A percentile compares a stretch with the other conserved stretches of the same genome.
These are phyloP conservation scores for Neofusicoccum ribis DNA, from an alignment of 2,329 filamentous ascomycete species.

Conservation along the genomic window DNA sequence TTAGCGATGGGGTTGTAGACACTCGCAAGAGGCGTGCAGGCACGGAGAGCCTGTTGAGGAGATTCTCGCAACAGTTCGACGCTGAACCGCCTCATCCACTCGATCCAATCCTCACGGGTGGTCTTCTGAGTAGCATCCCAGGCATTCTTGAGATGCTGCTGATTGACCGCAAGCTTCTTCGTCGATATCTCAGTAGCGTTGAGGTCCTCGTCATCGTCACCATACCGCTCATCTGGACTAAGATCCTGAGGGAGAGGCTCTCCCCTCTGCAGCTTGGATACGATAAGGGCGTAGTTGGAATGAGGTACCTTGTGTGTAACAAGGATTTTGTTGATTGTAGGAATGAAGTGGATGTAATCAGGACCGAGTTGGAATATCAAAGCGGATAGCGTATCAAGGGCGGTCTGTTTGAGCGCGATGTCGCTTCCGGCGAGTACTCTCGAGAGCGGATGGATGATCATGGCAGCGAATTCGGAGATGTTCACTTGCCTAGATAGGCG, in stretches of 20 bases:
- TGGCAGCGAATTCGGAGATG: constrained; percentile 92
- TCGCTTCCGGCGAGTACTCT: constrained; percentile 77
- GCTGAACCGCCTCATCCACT: constrained; percentile 97
- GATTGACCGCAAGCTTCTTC: constrained; percentile 96
- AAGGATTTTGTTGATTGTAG: constrained; percentile 85
- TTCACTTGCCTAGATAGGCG: constrained; percentile 96
- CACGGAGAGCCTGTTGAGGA: constrained; percentile 89
- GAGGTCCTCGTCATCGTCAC: constrained; percentile 75
- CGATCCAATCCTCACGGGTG: constrained; percentile 97
- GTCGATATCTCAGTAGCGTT: constrained; percentile 80
- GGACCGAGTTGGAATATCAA: constrained; percentile 94
- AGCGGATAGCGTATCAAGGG: constrained; percentile 90
- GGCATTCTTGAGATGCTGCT: constrained; percentile 92
- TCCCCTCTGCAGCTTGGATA: constrained; percentile 90
- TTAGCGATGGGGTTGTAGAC: constrained; percentile 89
- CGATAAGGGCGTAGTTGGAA: constrained; percentile 86
- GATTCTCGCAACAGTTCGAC: constrained; percentile 93
- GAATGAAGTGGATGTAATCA: constrained; percentile 92
- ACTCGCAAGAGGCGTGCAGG: constrained; percentile 87
- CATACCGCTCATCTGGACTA: constrained; percentile 79
- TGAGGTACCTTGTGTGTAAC: constrained; percentile 79
- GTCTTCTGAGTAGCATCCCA: constrained; percentile 98
- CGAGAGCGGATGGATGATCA: constrained; percentile 91
- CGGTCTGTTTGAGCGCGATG: constrained; percentile 71
- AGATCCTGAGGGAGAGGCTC: constrained; percentile 94